A percentile compares a stretch with the other conserved stretches of the same genome.
phyloP scores from a whole-genome alignment of 768 basidiomycete genomes.

The Paxillus rubicundulus region DNA sequence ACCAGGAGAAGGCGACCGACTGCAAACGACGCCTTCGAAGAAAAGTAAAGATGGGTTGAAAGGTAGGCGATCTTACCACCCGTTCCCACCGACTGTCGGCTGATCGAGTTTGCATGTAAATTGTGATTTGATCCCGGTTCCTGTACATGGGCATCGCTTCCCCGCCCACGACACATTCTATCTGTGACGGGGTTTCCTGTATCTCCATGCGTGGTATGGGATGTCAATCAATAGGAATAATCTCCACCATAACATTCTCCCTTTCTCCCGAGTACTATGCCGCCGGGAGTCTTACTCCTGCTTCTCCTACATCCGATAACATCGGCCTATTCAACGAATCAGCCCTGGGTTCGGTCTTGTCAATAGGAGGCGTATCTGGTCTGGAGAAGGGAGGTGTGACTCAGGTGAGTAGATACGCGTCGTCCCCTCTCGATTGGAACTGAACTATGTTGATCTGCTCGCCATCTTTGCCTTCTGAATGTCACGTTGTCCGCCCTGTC shows the following conservation, averaged over 20 bases:
- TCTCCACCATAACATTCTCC: slow-evolving; percentile 81
- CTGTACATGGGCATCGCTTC: no score
- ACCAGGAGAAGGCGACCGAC: slow-evolving; percentile 72
- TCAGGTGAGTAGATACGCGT: slow-evolving; percentile 39
- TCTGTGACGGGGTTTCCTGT: no score
- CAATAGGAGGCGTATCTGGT: slow-evolving; percentile 53
- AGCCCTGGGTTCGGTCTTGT: slow-evolving; percentile 54
- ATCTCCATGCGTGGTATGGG: background rate
- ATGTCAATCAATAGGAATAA: slow-evolving; percentile 57
- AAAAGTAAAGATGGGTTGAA: slow-evolving; percentile 85
- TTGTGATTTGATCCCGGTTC: background rate
- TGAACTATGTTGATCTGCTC: background rate
- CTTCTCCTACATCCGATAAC: slow-evolving; percentile 44
- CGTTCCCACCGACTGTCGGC: background rate
- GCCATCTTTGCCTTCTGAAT: no score
- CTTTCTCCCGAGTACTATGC: slow-evolving; percentile 68
- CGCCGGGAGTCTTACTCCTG: slow-evolving; percentile 68
- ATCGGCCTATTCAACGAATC: slow-evolving; percentile 68
- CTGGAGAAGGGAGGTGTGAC: slow-evolving; percentile 39
- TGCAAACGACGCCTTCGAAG: slow-evolving; percentile 68
- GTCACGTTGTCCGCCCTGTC: no score
- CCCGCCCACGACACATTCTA: no score
- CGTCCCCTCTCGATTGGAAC: background rate
- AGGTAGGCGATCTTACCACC: slow-evolving; percentile 44
- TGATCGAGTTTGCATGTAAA: background rate